These are phyloP conservation scores for Arabidopsis suecica DNA, from an alignment of 345 rosid genomes.

Conservation along the genomic window DNA sequence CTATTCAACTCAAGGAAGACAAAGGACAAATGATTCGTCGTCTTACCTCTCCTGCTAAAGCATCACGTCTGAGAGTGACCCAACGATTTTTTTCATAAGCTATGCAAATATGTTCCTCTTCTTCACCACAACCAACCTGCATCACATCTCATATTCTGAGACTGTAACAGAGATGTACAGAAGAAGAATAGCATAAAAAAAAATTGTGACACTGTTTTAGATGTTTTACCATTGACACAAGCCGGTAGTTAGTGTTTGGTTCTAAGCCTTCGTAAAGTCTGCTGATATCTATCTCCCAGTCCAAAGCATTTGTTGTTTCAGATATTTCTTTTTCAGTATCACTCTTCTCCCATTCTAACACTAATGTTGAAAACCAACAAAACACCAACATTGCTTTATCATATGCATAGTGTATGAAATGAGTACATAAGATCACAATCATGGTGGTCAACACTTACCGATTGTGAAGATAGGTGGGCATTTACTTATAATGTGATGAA, in stretches of 20 bases:
- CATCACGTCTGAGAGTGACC: slow-evolving; percentile 20
- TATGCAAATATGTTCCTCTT: slow-evolving; percentile 1
- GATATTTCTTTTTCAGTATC: slow-evolving; percentile 26
- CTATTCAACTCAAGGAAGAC: neutral
- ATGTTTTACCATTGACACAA: slow-evolving; percentile 28
- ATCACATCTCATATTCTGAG: neutral
- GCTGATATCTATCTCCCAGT: slow-evolving; percentile 27
- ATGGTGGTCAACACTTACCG: slow-evolving; percentile 14
- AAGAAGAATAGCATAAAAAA: neutral
- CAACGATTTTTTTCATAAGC: slow-evolving; percentile 17
- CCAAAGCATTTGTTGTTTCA: slow-evolving; percentile 23
- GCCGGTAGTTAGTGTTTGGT: slow-evolving; percentile 14
- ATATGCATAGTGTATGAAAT: neutral
- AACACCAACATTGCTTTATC: neutral
- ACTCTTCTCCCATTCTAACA: slow-evolving; percentile 27
- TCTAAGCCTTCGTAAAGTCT: slow-evolving; percentile 11
- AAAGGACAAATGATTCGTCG: neutral
- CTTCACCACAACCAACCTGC: slow-evolving; percentile 31
- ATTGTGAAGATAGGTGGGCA: slow-evolving; percentile 26
- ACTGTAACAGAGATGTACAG: neutral
- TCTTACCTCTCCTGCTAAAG: slow-evolving; percentile 27
- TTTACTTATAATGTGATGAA: slow-evolving; percentile 13
- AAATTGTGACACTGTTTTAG: slow-evolving; percentile 5
- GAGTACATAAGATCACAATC: neutral
- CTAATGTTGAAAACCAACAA: slow-evolving; percentile 9